Base-by-base conservation (phyloP, 768 basidiomycete species). In the Amanita exitialis region DNA sequence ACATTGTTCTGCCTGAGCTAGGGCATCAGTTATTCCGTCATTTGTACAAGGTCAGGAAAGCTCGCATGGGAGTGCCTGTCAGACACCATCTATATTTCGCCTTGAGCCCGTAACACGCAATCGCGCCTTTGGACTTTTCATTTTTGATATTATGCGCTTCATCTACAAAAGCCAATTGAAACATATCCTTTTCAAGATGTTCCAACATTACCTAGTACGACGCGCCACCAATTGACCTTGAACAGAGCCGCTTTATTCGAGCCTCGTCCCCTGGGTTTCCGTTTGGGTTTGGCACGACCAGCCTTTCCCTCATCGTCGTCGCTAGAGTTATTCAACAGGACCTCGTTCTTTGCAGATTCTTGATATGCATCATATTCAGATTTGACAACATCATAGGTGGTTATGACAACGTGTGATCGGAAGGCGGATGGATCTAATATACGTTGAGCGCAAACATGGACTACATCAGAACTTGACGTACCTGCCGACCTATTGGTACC, bases 131-230 rank as follows among this genome's bases (percentile, higher is more conserved):
- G 0, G 85, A 88, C 32, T 74, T 82, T 45, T 79, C 73, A 59
- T 93, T 91, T 73, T 94, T 95, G 71, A 96, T 95, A 58, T 86
- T 89, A 62, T 96, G 93, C 0, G 93, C 93, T 61, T 96, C 92
- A 60, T 96, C 93, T 89, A 47, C n/a, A 15, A 5, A n/a, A 35
- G 3, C 9, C 8, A 12, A 38, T 46, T 32, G 13, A 35, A 3
- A 34, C 20, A 15, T 4, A 12, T 13, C 9, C 10, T 25, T 15
- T 23, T 21, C 18, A 18, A 28, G 18, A 39, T 38, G 20, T 18
- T 39, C 6, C 4, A 15, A 63, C 7, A 66, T 16, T 56, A 90
- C 94, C 90, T 0, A 97, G 76, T 23, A 97, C 86, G 44, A 95
- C 73, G 9, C 90, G 75, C 68, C 80, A 86, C 86, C 90, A 97